Conservation (phyloP, 139 green algal genomes). For the Nannochloris sp. region DNA sequence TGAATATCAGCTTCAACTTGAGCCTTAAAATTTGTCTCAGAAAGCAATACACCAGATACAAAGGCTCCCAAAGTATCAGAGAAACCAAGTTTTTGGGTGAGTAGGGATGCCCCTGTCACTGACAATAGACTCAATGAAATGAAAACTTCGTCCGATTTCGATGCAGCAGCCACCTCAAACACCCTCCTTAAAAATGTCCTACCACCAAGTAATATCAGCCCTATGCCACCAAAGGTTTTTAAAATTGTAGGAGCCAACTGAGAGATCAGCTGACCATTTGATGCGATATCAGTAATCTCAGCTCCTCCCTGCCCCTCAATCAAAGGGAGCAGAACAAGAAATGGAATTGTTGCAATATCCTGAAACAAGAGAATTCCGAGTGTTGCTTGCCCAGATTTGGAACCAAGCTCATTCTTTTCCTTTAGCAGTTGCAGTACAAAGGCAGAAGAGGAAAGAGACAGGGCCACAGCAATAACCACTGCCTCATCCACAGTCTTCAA, state of each 20-base stretch:
- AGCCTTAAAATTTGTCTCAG: conserved; percentile 70
- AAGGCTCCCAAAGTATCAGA: conserved; percentile 89
- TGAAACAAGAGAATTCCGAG: conserved; percentile 90
- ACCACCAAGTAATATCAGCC: conserved; percentile 71
- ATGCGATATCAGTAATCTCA: not conserved
- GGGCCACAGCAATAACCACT: conserved; percentile 79
- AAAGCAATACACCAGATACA: conserved; percentile 76
- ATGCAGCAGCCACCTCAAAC: conserved; percentile 68
- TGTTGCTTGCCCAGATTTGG: conserved; percentile 78
- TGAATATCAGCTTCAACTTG: conserved; percentile 84
- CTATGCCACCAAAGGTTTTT: conserved; percentile 65
- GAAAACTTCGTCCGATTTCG: conserved; percentile 78
- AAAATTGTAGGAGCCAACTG: conserved; percentile 60
- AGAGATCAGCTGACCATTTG: conserved; percentile 27
- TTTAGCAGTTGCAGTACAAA: conserved; percentile 92
- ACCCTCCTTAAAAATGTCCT: conserved; percentile 59
- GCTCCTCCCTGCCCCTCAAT: conserved; percentile 27
- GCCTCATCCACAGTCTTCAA: conserved; percentile 63
- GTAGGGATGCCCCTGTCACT: conserved; percentile 71
- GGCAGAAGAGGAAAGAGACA: conserved; percentile 78
- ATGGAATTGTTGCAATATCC: conserved; percentile 88
- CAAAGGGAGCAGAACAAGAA: conserved; percentile 85
- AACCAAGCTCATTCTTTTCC: conserved; percentile 76
- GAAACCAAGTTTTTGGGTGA: conserved; percentile 79
- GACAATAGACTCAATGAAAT: conserved; percentile 86